Base-by-base conservation (phyloP, 768 basidiomycete genomes). In the Suillus paluster region DNA sequence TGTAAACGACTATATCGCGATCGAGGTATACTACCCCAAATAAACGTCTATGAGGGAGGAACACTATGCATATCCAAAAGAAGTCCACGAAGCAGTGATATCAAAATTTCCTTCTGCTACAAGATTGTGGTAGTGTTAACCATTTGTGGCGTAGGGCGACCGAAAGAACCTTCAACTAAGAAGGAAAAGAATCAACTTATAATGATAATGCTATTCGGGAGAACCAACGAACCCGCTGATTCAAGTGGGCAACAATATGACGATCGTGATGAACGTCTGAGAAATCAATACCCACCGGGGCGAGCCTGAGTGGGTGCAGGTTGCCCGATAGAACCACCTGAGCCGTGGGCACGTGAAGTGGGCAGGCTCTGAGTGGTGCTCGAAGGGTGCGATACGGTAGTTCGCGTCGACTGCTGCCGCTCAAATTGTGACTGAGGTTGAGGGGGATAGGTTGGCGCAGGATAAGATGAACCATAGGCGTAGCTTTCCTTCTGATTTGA, bases 401-500 rank as follows among this genome's bases (percentile, higher is more conserved):
- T 58, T 58, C 53, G 48, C 68, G 59, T 41, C 59, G 65, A 71
- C 62, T 64, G 41, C 62, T 59, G 65, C 71, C 71, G 41, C 36
- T 57, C 62, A 10, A 64, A 57, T 12, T 63, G 63, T 36, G 53
- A 2, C 57, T 75, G 68, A 41, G 65, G 59, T 57, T 70, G 70
- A 59, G 72, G 65, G 38, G 76, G 73, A 62, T 83, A 79, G 5
- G 73, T 70, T 66, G 68, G 49, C 67, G 71, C 61, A 69, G 49
- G 69, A 41, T 76, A 67, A 46, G 52, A 45, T 14, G 61, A 61
- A 57, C 74, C 76, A 49, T 79, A 68, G n/a, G 76, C 75, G 27
- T 80, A 77, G 5, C 71, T 70, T 68, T 84, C 83, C 56, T 77
- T 78, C 60, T 83, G 83, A 55, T 88, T 87, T 25, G 85, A 82